These are phyloP conservation scores for Diaporthe sp. DNA, from an alignment of 2,329 filamentous ascomycete species.

Conservation along the genomic window DNA sequence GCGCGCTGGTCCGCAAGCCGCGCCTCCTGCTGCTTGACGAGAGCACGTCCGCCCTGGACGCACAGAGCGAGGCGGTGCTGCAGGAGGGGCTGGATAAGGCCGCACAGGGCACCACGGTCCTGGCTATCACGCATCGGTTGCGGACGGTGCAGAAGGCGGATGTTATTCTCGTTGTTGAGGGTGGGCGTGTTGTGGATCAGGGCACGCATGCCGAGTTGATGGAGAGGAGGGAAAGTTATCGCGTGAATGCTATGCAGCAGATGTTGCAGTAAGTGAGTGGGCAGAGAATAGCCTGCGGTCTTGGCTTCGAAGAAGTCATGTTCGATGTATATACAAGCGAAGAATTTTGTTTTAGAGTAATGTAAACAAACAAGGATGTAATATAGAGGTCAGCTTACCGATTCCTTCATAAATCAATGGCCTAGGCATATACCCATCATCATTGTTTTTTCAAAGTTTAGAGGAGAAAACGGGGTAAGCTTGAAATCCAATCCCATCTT, in stretches of 20 bases:
- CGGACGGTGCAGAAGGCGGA: constrained; percentile 3
- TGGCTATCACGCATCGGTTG: constrained; percentile 13
- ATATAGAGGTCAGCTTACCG: neutral
- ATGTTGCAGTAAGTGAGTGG: neutral
- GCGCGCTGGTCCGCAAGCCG: neutral
- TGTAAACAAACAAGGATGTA: too few relatives aligned
- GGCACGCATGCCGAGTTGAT: neutral
- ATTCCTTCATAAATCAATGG: too few relatives aligned
- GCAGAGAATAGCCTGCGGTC: neutral
- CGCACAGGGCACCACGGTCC: neutral
- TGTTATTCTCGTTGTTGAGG: neutral
- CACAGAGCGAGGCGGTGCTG: neutral
- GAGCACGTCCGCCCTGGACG: neutral
- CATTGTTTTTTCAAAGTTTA: too few relatives aligned
- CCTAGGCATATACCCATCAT: too few relatives aligned
- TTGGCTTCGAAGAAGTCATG: neutral
- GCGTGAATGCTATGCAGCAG: neutral
- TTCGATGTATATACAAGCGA: too few relatives aligned
- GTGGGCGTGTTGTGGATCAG: neutral
- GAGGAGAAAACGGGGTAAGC: too few relatives aligned
- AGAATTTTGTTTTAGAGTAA: too few relatives aligned
- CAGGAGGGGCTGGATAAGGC: constrained; percentile 7
- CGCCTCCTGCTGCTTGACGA: neutral
- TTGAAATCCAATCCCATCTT: too few relatives aligned
- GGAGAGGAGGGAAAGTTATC: neutral